Base-by-base conservation (phyloP, 1,139 yeast genomes). In the Geotrichum europaeum region DNA sequence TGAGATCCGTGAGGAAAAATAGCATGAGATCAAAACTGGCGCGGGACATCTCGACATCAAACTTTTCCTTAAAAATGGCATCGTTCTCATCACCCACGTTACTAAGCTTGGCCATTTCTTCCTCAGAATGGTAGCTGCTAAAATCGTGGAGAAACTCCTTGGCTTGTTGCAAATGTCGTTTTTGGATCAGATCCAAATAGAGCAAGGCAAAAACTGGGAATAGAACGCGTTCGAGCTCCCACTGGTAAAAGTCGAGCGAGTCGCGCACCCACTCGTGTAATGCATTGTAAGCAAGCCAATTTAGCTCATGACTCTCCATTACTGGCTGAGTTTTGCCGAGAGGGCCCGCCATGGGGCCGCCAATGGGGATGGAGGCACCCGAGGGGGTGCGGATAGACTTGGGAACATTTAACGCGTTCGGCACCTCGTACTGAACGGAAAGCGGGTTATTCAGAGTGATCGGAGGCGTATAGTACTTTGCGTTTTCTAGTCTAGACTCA, bases 181-280 rank as follows among this genome's bases (percentile, higher is more conserved):
- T 86, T 55, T 83, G 76, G 22, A 92, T 84, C 64, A 94, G 79
- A 68, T 90, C 94, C 66, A 94, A 78, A 71, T 85, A 94, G 68
- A 92, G 84, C 73, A 94, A 96, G 56, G 94, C 87, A 74, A 91
- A 94, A 34, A 94, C 80, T 2, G 99, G 99, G 72, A 87, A 94
- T 66, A 94, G 78, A 50, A 92, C 81, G 65, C 96, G 82, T 60
- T 88, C 81, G 64, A 94, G 79, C 73, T 94, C 98, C 15, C 96
- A 92, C 72, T 87, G 87, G 75, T 94, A 94, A 75, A 94, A 81
- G 72, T 94, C 99, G 68, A 94, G 79, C 0, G 97, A 91, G 30
- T 91, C 82, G 66, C 90, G 96, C 43, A 89, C 89, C 98, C 98
- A 95, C 62, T 85, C 85, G 65, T 89, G 82, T 65, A 92, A 81